phyloP scores from a whole-genome alignment of 139 green algal species.

The Dunaliella sp. region DNA sequence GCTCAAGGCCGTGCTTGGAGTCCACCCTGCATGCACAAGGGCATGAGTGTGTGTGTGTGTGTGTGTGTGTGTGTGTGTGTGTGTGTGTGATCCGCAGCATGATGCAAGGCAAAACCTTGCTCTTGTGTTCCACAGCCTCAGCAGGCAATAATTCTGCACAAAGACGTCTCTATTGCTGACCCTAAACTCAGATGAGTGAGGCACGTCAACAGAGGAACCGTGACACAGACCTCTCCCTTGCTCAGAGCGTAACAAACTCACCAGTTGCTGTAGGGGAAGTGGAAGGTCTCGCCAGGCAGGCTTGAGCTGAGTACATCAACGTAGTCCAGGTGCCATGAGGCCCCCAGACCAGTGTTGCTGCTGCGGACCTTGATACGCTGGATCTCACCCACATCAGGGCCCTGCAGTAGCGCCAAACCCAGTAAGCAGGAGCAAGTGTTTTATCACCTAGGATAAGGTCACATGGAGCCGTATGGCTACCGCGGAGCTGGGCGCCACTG shows the following conservation, averaged over 20 bases:
- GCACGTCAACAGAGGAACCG: not conserved
- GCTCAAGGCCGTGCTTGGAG: conserved; percentile 41
- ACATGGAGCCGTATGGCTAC: too few relatives aligned
- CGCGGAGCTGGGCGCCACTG: too few relatives aligned
- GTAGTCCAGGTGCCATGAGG: conserved; percentile 37
- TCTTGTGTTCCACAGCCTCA: too few relatives aligned
- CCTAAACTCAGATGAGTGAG: not conserved
- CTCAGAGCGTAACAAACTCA: not conserved
- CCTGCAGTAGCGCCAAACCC: too few relatives aligned
- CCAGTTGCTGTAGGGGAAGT: conserved; percentile 37
- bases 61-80: too few relatives aligned
- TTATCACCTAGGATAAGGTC: too few relatives aligned
- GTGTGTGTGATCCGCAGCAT: too few relatives aligned
- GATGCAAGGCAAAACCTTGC: too few relatives aligned
- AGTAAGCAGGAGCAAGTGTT: too few relatives aligned
- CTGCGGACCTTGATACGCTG: conserved; percentile 36
- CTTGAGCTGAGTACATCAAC: conserved; percentile 32
- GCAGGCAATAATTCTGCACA: too few relatives aligned
- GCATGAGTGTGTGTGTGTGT: too few relatives aligned
- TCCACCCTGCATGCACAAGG: conserved; percentile 29
- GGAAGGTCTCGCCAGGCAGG: conserved; percentile 30
- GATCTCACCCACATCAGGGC: conserved; percentile 35
- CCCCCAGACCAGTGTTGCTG: conserved; percentile 31
- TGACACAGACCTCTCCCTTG: not conserved
- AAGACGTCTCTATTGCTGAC: not conserved